Evolutionary conservation across 768 basidiomycete genomes (phyloP).

Genomic region (Hypholoma sublateritium): DNA sequence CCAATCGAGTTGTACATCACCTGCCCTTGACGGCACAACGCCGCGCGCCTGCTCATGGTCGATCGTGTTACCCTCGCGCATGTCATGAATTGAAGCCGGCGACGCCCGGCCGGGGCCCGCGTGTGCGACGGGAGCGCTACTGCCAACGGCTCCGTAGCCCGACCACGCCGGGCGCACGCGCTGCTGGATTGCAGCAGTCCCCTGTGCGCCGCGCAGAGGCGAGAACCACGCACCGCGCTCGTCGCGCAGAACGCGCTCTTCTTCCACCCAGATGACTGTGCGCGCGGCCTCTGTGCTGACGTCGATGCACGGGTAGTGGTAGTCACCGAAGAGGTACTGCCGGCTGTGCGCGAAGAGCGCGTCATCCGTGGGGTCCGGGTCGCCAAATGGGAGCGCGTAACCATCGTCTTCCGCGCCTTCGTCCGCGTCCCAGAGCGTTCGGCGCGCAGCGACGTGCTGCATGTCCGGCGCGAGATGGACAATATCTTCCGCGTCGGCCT

Average conservation of each 20-base stretch:
- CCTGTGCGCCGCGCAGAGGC: slow-evolving; percentile 48
- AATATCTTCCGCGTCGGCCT: slow-evolving; percentile 58
- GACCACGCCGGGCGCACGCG: slow-evolving; percentile 43
- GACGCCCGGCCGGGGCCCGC: slow-evolving; percentile 7
- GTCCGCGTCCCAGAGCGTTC: too few species aligned
- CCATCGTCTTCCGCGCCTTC: slow-evolving; percentile 32
- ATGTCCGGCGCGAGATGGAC: slow-evolving; percentile 67
- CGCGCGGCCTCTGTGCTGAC: slow-evolving; percentile 77
- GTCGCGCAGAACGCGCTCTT: slow-evolving; percentile 78
- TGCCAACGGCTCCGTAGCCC: slow-evolving; percentile 58
- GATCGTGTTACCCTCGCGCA: slow-evolving; percentile 32
- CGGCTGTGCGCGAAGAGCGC: slow-evolving; percentile 73
- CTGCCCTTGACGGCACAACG: slow-evolving; percentile 24
- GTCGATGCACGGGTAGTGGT: slow-evolving; percentile 87
- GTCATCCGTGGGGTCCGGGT: slow-evolving; percentile 71
- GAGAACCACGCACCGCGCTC: slow-evolving; percentile 75
- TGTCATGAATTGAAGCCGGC: slow-evolving; percentile 13
- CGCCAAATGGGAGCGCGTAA: slow-evolving; percentile 67
- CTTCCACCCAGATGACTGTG: slow-evolving; percentile 73
- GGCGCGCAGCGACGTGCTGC: slow-evolving; percentile 18
- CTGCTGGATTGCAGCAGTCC: slow-evolving; percentile 38
- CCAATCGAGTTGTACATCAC: slow-evolving; percentile 48
- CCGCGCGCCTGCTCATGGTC: slow-evolving; percentile 46
- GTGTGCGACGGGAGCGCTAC: slow-evolving; percentile 17
- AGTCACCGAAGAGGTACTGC: slow-evolving; percentile 85